Evolutionary conservation across 2,329 filamentous ascomycete genomes (phyloP).

Genomic region (Curvularia hawaiiensis): DNA sequence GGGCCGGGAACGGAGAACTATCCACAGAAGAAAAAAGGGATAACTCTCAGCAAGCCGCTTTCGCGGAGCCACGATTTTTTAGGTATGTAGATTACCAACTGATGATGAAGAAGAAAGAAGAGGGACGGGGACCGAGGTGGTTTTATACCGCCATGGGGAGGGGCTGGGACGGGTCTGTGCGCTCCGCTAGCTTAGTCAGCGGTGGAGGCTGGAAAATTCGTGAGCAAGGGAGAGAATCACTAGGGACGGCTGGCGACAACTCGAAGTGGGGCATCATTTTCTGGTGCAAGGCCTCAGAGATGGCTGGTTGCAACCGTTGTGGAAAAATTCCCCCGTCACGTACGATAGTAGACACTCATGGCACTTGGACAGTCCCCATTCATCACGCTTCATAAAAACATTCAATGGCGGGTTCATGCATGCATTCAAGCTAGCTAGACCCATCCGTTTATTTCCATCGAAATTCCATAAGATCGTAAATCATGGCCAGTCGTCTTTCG

Average conservation of each 20-base stretch:
- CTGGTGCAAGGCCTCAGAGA: background rate
- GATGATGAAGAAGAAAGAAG: conserved; percentile 41
- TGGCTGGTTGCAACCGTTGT: background rate
- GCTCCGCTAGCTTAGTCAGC: conserved; percentile 9
- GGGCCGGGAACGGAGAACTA: conserved; percentile 53
- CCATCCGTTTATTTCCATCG: conserved; percentile 25
- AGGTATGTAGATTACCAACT: conserved; percentile 44
- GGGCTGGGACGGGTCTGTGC: background rate
- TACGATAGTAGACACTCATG: background rate
- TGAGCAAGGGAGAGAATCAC: background rate
- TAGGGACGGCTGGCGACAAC: background rate
- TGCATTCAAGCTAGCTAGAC: conserved; percentile 42
- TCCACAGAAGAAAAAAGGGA: conserved; percentile 37
- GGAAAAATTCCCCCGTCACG: background rate
- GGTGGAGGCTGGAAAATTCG: conserved; percentile 1
- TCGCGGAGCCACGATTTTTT: conserved; percentile 48
- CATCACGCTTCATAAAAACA: background rate
- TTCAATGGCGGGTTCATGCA: conserved; percentile 30
- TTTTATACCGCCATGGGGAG: conserved; percentile 23
- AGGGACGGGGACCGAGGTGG: conserved; percentile 24
- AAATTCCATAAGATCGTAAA: conserved; percentile 29
- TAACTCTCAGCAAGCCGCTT: conserved; percentile 52
- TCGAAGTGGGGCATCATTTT: background rate
- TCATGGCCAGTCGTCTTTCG: conserved; percentile 23
- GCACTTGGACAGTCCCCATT: background rate